A percentile compares a stretch with the other conserved stretches of the same genome.
Evolutionary conservation across 2,329 filamentous ascomycete genomes (phyloP).

Genomic region (Hypoxylon sp.): DNA sequence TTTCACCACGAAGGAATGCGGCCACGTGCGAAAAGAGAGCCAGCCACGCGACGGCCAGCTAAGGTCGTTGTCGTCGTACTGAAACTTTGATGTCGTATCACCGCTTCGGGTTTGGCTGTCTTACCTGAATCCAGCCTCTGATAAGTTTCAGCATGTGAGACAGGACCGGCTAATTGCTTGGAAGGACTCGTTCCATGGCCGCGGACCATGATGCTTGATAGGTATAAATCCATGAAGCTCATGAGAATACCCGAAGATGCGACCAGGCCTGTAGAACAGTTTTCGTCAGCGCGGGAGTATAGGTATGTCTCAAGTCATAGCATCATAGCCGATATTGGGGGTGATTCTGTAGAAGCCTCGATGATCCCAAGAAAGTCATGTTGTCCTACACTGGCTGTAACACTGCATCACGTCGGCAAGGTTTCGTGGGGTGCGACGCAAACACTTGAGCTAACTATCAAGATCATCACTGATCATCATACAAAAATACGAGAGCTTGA

Average conservation of each 20-base stretch:
- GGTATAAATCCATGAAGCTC: neutral
- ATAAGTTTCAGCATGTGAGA: neutral
- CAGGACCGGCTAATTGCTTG: neutral
- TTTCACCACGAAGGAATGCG: conserved; percentile 20
- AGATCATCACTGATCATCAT: no score
- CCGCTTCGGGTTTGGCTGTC: conserved; percentile 7
- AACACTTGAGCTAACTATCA: neutral
- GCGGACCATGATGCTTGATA: neutral
- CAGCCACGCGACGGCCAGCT: conserved; percentile 13
- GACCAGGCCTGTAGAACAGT: neutral
- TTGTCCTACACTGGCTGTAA: neutral
- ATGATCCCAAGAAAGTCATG: conserved; percentile 7
- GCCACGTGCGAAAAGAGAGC: conserved; percentile 14
- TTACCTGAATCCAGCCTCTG: neutral
- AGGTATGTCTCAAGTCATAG: neutral
- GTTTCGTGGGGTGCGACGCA: neutral
- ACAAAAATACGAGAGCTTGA: conserved; percentile 14
- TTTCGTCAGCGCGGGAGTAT: neutral
- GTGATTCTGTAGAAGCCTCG: neutral
- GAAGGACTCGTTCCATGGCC: neutral
- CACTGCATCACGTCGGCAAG: neutral
- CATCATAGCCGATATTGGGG: neutral
- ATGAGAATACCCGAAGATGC: neutral
- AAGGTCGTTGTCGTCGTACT: conserved; percentile 1
- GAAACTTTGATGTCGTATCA: conserved; percentile 24